phyloP scores from a whole-genome alignment of 495 filamentous ascomycete species.

The Mytilinidion resinicola region DNA sequence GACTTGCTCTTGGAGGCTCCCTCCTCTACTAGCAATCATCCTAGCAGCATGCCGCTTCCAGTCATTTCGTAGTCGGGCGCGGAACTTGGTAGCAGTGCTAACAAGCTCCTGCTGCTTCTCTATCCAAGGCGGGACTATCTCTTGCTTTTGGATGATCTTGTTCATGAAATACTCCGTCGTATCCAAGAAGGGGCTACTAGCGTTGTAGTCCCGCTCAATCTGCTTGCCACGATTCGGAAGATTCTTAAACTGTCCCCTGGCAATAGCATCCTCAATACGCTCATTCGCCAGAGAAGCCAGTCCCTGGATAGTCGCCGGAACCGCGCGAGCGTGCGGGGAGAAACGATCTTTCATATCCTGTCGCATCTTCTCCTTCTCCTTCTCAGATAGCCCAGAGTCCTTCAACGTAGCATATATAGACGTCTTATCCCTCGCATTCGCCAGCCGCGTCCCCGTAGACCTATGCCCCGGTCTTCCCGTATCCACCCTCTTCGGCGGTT shows the following conservation, averaged over 20 bases:
- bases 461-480: constrained; percentile 39
- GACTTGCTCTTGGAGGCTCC: constrained; percentile 71
- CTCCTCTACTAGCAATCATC: constrained; percentile 72
- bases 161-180: constrained; percentile 99
- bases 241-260: constrained; percentile 83
- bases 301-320: constrained; percentile 74
- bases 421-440: constrained; percentile 71
- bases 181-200: constrained; percentile 83
- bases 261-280: constrained; percentile 89
- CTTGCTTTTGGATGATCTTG: constrained; percentile 95
- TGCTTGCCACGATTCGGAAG: constrained; percentile 73
- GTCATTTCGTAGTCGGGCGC: constrained; percentile 65
- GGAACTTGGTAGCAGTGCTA: constrained; percentile 61
- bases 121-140: constrained; percentile 80
- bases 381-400: constrained; percentile 52
- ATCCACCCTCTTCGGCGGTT: constrained; percentile 47
- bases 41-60: constrained; percentile 84
- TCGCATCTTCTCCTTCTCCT: constrained; percentile 63
- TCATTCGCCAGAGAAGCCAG: constrained; percentile 82
- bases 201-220: constrained; percentile 70
- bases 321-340: constrained; percentile 57
- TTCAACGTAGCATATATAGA: constrained; percentile 62
- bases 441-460: constrained; percentile 54
- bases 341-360: constrained; percentile 77
- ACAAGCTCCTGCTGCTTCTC: constrained; percentile 94